Conservation (phyloP, 2,329 filamentous ascomycete genomes). For the Aureobasidium sp. region DNA sequence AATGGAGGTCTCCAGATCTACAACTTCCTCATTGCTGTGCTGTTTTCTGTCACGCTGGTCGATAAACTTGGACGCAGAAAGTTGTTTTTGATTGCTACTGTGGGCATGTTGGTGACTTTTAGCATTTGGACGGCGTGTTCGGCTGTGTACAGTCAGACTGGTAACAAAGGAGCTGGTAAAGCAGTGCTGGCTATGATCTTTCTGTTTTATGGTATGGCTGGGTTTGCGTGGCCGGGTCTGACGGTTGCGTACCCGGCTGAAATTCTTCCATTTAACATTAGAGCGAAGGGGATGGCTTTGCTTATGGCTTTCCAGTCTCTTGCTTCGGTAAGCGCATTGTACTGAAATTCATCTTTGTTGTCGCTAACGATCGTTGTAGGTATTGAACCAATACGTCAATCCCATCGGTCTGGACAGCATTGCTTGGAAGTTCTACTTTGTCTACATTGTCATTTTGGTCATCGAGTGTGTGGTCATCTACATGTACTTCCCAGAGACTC, state of each 20-base stretch:
- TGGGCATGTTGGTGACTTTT: slow-evolving; percentile 35
- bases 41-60: slow-evolving; percentile 27
- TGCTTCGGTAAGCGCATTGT: no score
- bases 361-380: background rate
- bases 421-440: slow-evolving; percentile 27
- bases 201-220: slow-evolving; percentile 22
- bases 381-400: slow-evolving; percentile 26
- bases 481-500: slow-evolving; percentile 36
- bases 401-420: slow-evolving; percentile 25
- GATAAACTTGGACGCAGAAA: slow-evolving; percentile 30
- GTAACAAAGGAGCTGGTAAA: slow-evolving; percentile 22
- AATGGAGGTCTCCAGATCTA: slow-evolving; percentile 52
- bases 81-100: slow-evolving; percentile 31
- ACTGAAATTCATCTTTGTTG: no score
- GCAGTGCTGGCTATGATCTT: slow-evolving; percentile 30
- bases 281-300: slow-evolving; percentile 31
- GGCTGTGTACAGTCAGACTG: slow-evolving; percentile 21
- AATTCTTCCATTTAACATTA: slow-evolving; percentile 41
- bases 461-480: slow-evolving; percentile 28
- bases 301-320: background rate
- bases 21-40: slow-evolving; percentile 51
- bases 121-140: slow-evolving; percentile 35
- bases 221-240: slow-evolving; percentile 24
- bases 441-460: slow-evolving; percentile 27
- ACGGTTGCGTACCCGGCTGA: slow-evolving; percentile 40